Evolutionary conservation across 208 protist genomes (phyloP).

Genomic region (Wallacemonas sp.): DNA sequence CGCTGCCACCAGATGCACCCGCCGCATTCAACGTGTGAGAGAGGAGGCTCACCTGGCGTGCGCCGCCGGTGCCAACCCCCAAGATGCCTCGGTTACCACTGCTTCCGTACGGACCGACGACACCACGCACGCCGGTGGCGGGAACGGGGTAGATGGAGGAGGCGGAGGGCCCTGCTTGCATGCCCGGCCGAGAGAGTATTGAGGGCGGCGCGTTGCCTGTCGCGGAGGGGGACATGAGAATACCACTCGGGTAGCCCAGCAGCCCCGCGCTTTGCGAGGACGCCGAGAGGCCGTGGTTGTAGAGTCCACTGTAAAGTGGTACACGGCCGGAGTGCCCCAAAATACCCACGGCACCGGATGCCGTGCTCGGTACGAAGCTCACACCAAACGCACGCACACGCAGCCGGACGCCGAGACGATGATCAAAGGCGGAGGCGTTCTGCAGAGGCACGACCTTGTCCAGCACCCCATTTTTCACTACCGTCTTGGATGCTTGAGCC

Average conservation of each 20-base stretch:
- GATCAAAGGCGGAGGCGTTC: conserved; percentile 11
- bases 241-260: neutral
- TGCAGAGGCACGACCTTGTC: conserved; percentile 7
- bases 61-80: neutral
- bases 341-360: neutral
- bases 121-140: neutral
- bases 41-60: neutral
- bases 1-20: neutral
- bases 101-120: conserved; percentile 2
- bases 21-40: neutral
- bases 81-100: neutral
- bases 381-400: conserved; percentile 25
- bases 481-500: neutral
- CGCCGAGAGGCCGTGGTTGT: neutral
- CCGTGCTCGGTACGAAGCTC: neutral
- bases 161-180: neutral
- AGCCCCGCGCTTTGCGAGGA: neutral
- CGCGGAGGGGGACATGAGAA: neutral
- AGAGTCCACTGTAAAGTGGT: conserved; percentile 3
- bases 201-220: conserved; percentile 6
- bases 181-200: neutral
- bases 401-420: conserved; percentile 29
- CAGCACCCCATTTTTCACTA: neutral
- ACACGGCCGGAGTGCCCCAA: neutral
- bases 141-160: conserved; percentile 9